Conservation (phyloP, 805 yeast species). For the Starmerella bacillaris region DNA sequence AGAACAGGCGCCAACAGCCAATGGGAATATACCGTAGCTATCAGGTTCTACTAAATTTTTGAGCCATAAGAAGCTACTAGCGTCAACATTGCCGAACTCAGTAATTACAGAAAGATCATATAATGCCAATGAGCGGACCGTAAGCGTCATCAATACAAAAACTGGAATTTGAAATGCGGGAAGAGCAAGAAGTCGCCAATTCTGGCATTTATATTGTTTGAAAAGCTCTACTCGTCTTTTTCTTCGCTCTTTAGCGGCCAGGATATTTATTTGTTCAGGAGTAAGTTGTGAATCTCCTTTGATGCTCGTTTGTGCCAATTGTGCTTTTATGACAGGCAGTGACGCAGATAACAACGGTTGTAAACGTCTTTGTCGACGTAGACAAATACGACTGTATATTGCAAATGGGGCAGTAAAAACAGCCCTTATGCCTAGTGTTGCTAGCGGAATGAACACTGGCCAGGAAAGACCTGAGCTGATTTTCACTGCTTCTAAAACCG, state of each 20-base stretch:
- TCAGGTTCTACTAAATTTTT: constrained; percentile 42
- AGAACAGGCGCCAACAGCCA: constrained; percentile 50
- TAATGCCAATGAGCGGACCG: constrained; percentile 61
- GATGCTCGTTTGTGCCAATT: constrained; percentile 28
- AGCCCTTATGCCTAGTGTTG: constrained; percentile 50
- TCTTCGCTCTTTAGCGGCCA: constrained; percentile 62
- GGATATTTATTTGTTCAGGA: constrained; percentile 58
- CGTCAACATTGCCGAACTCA: constrained; percentile 14
- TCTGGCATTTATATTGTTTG: constrained; percentile 45
- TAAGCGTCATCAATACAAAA: constrained; percentile 64
- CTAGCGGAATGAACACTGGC: constrained; percentile 60
- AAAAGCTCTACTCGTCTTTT: constrained; percentile 59
- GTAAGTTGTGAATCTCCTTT: constrained; percentile 29
- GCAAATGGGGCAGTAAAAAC: constrained; percentile 64
- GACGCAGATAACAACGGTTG: constrained; percentile 58
- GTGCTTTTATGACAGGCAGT: constrained; percentile 50
- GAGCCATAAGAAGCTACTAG: constrained; percentile 39
- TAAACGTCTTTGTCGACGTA: constrained; percentile 51
- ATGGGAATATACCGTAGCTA: constrained; percentile 47
- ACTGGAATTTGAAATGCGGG: constrained; percentile 76
- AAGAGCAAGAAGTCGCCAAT: constrained; percentile 52
- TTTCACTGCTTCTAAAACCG: constrained; percentile 15
- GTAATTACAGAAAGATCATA: constrained; percentile 19
- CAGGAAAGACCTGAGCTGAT: constrained; percentile 45
- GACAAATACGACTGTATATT: constrained; percentile 46